Percentiles rank a stretch among this genome's conserved stretches.
Evolutionary conservation across 352 stramenopile species (phyloP).

Genomic region (Pythium biforme): DNA sequence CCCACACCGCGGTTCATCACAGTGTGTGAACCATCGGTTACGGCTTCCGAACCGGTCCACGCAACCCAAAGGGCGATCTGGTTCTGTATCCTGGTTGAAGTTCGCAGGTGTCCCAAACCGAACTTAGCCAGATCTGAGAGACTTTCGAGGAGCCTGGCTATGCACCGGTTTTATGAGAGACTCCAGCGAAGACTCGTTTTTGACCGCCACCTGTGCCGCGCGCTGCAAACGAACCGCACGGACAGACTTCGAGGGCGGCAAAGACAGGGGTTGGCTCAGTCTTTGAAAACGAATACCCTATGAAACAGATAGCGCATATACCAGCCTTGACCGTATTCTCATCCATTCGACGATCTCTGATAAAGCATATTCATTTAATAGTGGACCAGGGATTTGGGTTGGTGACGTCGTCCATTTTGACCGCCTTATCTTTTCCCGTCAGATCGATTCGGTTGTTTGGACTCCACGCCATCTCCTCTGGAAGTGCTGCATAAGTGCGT

Average conservation of each 20-base stretch:
- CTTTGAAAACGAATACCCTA: not conserved
- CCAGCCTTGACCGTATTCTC: no score
- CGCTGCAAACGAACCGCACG: constrained; percentile 15
- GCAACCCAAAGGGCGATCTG: not conserved
- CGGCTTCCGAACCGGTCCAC: not conserved
- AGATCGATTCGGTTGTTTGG: constrained; percentile 14
- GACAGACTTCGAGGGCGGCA: constrained; percentile 6
- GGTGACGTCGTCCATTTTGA: constrained; percentile 15
- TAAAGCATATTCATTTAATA: not conserved
- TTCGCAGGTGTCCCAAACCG: constrained; percentile 6
- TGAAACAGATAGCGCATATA: not conserved
- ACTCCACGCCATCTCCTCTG: constrained; percentile 4
- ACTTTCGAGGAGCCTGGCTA: not conserved
- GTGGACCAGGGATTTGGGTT: constrained; percentile 14
- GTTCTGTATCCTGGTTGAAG: constrained; percentile 6
- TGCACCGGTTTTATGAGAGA: constrained; percentile 9
- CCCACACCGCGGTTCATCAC: constrained; percentile 7
- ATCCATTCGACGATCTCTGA: no score
- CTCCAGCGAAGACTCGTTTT: constrained; percentile 9
- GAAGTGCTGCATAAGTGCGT: constrained; percentile 23
- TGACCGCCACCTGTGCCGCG: constrained; percentile 2
- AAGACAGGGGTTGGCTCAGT: constrained; percentile 4
- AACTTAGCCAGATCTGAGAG: constrained; percentile 10
- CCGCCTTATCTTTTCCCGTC: constrained; percentile 14
- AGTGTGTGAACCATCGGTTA: not conserved